Conservation (phyloP, 2,329 filamentous ascomycete genomes). For the Furcasterigmium furcatum region DNA sequence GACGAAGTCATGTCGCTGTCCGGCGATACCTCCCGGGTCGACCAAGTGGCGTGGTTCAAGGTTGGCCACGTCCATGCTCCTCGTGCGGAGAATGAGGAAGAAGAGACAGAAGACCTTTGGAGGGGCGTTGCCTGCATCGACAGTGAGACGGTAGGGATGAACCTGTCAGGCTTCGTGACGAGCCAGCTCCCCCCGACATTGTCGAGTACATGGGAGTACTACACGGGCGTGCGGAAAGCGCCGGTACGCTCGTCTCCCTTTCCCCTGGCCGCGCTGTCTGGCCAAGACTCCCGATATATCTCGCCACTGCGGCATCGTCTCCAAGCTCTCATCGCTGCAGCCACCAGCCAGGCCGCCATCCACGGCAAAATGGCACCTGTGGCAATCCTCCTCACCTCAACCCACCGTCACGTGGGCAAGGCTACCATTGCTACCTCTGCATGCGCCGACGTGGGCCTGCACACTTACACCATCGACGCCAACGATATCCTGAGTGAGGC, state of each 20-base stretch:
- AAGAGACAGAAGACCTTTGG: constrained; percentile 70
- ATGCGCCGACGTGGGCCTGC: constrained; percentile 84
- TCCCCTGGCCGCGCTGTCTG: constrained; percentile 30
- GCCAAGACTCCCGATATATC: constrained; percentile 46
- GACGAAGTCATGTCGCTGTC: constrained; percentile 66
- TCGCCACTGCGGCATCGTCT: constrained; percentile 67
- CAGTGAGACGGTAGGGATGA: constrained; percentile 81
- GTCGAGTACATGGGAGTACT: constrained; percentile 83
- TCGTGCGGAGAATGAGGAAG: constrained; percentile 46
- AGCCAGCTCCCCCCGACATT: constrained; percentile 74
- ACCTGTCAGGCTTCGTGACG: constrained; percentile 84
- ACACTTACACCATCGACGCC: constrained; percentile 84
- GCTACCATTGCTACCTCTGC: constrained; percentile 72
- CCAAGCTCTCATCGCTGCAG: constrained; percentile 80
- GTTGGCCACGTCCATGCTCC: constrained; percentile 69
- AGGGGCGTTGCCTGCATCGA: constrained; percentile 84
- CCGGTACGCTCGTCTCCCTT: constrained; percentile 43
- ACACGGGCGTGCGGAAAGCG: constrained; percentile 71
- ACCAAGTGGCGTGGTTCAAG: constrained; percentile 86
- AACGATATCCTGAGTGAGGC: constrained; percentile 95
- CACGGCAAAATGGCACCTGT: constrained; percentile 85
- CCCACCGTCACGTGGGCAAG: constrained; percentile 92
- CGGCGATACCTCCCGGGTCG: constrained; percentile 36
- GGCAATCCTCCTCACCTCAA: constrained; percentile 84
- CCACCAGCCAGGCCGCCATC: constrained; percentile 83